Evolutionary conservation across 2,329 filamentous ascomycete genomes (phyloP), one percentile per base, ranked within the genome.

Genomic region (Helicocarpus griseus): DNA sequence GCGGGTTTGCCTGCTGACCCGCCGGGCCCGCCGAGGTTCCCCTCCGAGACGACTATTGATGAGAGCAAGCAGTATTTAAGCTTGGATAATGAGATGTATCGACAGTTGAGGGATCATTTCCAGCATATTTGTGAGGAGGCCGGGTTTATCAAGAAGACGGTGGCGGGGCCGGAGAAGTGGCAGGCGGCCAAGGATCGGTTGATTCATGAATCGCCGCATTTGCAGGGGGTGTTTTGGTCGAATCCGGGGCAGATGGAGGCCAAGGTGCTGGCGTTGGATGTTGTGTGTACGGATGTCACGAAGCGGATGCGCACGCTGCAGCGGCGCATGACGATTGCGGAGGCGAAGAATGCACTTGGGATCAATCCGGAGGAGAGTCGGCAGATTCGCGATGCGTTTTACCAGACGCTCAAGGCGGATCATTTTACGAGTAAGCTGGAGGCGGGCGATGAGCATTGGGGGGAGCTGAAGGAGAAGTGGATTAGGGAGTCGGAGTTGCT

Each of bases 21-120:
- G 5, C 77, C 82, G 1, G 81, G 82, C 4, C 80, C 83, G 19
- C 82, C 85, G 13, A 80, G 87, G 21, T 93, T 89, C 56, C 86
- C 86, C 1, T 91, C 87, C 0, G 87, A 93, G 66, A 90, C 85
- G 11, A 90, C 87, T 0, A 79, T 93, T 53, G 84, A 87, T 57
- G 86, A 91, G 67, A 84, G 85, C 61, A 87, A 89, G 62, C 75
- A 76, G 11, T 85, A 83, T 53, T 72, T 94, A 26, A 73, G 71
- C 35, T 72, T 94, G 31, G 79, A 85, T 60, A 79, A 77, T 46
- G 66, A 74, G 1, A 70, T 78, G 39, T 93, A 93, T 64, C 76
- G 75, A 29, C 69, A 79, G 53, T 66, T 88, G 14, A 79, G 87
- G 28, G 74, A 81, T 46, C 77, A 79, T 26, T 93, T 89, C 57